These are phyloP conservation scores for Lichenothelia convexa DNA, from an alignment of 495 filamentous ascomycete species.

Conservation along the genomic window DNA sequence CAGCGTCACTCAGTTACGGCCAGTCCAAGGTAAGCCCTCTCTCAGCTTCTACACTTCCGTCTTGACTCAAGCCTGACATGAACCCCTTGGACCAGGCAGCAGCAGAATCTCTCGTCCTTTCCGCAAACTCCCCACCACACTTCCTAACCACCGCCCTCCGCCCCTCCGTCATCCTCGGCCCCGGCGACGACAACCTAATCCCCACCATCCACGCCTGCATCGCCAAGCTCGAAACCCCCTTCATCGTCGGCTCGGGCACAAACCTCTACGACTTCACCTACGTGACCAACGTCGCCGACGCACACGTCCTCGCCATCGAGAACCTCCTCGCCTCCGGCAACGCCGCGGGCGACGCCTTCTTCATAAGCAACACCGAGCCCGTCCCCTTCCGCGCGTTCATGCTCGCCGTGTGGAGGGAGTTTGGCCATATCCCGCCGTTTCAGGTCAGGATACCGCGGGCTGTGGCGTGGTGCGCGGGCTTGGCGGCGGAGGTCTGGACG, in stretches of 20 bases:
- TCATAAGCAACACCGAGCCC: constrained; percentile 45
- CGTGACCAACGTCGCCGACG: constrained; percentile 41
- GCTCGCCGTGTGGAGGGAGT: constrained; percentile 38
- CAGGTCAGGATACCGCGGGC: constrained; percentile 32
- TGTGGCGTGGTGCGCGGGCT: constrained; percentile 32
- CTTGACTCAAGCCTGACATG: neutral
- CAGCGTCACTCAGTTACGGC: constrained; percentile 35
- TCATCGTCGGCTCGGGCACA: constrained; percentile 34
- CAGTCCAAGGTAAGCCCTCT: constrained; percentile 33
- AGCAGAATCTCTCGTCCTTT: constrained; percentile 37
- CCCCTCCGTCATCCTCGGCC: constrained; percentile 38
- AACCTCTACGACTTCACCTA: constrained; percentile 47
- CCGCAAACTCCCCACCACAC: constrained; percentile 23
- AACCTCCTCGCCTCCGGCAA: constrained; percentile 36
- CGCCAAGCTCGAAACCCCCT: constrained; percentile 33
- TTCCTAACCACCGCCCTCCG: constrained; percentile 37
- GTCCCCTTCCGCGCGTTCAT: constrained; percentile 43
- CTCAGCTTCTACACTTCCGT: neutral
- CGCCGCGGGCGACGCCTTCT: constrained; percentile 43
- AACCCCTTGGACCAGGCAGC: constrained; percentile 22
- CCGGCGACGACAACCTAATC: constrained; percentile 34
- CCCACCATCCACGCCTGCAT: constrained; percentile 38
- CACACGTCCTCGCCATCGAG: constrained; percentile 41
- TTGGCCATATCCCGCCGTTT: constrained; percentile 35
- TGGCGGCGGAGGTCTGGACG: constrained; percentile 30